Evolutionary conservation across 2,329 filamentous ascomycete genomes (phyloP).

Genomic region (Thielaviopsis populi): DNA sequence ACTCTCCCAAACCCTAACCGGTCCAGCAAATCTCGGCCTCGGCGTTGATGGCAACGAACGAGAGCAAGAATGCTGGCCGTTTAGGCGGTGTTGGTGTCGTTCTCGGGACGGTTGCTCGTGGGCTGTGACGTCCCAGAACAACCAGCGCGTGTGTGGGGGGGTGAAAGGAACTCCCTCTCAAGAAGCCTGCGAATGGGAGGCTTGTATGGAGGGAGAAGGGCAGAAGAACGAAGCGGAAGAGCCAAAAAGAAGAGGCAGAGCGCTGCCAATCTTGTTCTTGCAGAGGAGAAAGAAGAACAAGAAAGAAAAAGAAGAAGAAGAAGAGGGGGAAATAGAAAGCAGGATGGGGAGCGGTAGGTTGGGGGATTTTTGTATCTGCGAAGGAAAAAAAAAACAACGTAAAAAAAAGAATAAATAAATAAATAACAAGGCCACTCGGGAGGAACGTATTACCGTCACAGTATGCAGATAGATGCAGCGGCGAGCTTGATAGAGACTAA

Average conservation of each 20-base stretch:
- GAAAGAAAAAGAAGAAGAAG: constrained; percentile 2
- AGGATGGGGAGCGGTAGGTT: neutral
- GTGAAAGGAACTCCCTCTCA: neutral
- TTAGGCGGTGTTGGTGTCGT: neutral
- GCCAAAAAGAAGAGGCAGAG: constrained; percentile 17
- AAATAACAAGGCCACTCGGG: neutral
- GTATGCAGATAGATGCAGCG: neutral
- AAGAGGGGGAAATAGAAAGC: neutral
- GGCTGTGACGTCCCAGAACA: neutral
- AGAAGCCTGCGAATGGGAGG: neutral
- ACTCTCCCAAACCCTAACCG: constrained; percentile 6
- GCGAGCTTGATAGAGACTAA: neutral
- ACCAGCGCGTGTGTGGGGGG: neutral
- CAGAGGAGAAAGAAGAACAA: neutral
- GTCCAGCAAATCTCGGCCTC: constrained; percentile 7
- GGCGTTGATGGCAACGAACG: neutral
- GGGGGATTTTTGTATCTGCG: constrained; percentile 2
- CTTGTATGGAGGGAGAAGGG: constrained; percentile 7
- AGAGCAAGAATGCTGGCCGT: constrained; percentile 6
- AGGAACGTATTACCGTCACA: constrained; percentile 3
- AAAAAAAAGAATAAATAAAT: neutral
- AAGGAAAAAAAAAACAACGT: neutral
- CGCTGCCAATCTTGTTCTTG: constrained; percentile 10
- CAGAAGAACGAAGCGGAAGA: constrained; percentile 18
- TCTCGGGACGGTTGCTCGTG: constrained; percentile 3